Conservation (phyloP, 805 yeast species). For the Priceomyces melissophilus region DNA sequence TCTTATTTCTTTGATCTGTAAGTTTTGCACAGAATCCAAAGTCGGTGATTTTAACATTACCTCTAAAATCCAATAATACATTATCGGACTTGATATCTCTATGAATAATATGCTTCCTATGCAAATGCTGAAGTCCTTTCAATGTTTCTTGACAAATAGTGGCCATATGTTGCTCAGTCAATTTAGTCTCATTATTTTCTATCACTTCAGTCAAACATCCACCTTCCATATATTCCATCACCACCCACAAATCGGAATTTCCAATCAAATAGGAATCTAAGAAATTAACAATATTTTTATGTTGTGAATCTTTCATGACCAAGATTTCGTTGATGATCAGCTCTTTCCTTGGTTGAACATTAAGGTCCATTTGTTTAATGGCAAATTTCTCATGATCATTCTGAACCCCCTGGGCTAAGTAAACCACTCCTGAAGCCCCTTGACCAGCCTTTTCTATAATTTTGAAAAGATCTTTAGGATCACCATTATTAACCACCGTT, state of each 20-base stretch:
- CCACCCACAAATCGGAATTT: conserved; percentile 88
- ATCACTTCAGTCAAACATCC: conserved; percentile 96
- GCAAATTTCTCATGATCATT: conserved; percentile 73
- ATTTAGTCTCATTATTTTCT: conserved; percentile 69
- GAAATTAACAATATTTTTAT: conserved; percentile 91
- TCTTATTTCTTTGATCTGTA: conserved; percentile 66
- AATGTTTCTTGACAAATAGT: conserved; percentile 87
- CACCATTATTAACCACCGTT: conserved; percentile 75
- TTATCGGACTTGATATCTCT: conserved; percentile 46
- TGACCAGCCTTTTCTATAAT: conserved; percentile 89
- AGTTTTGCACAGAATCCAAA: conserved; percentile 65
- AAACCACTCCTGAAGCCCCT: conserved; percentile 97
- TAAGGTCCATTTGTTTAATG: conserved; percentile 91
- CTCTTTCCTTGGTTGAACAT: conserved; percentile 91
- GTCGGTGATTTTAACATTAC: conserved; percentile 45
- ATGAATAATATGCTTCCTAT: conserved; percentile 88
- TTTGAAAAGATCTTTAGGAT: conserved; percentile 80
- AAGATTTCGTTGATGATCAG: conserved; percentile 91
- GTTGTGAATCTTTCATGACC: conserved; percentile 95
- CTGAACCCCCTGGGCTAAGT: conserved; percentile 66
- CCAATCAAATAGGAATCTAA: conserved; percentile 85
- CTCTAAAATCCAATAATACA: conserved; percentile 41
- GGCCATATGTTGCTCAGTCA: conserved; percentile 87
- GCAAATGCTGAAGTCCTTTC: conserved; percentile 87
- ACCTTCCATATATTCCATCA: conserved; percentile 99